These are phyloP conservation scores for Baudoinia panamericana DNA, from an alignment of 495 filamentous ascomycete species.

Conservation along the genomic window DNA sequence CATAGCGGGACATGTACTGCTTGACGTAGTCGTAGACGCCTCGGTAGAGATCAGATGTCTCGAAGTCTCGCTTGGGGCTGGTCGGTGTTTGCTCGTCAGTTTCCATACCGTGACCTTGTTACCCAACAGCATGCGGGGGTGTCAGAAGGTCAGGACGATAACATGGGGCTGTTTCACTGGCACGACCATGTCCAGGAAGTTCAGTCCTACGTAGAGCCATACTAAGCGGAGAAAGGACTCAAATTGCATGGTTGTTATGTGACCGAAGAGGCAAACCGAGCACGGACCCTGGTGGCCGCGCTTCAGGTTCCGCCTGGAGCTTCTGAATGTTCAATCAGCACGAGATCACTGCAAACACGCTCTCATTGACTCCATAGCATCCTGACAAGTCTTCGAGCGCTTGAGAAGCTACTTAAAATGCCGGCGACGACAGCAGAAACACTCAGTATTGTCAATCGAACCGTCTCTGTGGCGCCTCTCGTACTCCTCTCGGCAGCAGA, in stretches of 20 bases:
- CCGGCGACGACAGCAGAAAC: slow-evolving; percentile 91
- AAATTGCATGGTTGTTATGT: too few species aligned
- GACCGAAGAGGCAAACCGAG: too few species aligned
- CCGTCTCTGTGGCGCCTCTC: slow-evolving; percentile 91
- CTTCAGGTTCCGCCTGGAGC: too few species aligned
- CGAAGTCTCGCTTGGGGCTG: slow-evolving; percentile 9
- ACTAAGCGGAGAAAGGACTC: too few species aligned
- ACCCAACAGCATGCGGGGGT: neutral
- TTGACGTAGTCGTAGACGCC: slow-evolving; percentile 38
- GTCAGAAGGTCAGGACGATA: neutral
- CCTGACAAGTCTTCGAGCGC: too few species aligned
- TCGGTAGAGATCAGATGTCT: slow-evolving; percentile 11
- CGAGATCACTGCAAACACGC: too few species aligned
- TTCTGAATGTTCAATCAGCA: too few species aligned
- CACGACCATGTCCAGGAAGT: too few species aligned
- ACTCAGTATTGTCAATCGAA: slow-evolving; percentile 78
- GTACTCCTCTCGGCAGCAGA: slow-evolving; percentile 97
- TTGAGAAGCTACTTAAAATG: slow-evolving; percentile 45
- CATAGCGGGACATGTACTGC: slow-evolving; percentile 66
- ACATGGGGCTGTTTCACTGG: neutral
- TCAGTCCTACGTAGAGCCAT: too few species aligned
- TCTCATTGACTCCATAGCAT: too few species aligned
- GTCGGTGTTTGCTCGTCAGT: neutral
- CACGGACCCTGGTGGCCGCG: too few species aligned
- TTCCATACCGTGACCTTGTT: neutral